These are phyloP conservation scores for Stachybotrys chartarum DNA, from an alignment of 2,329 filamentous ascomycete species.

Conservation along the genomic window DNA sequence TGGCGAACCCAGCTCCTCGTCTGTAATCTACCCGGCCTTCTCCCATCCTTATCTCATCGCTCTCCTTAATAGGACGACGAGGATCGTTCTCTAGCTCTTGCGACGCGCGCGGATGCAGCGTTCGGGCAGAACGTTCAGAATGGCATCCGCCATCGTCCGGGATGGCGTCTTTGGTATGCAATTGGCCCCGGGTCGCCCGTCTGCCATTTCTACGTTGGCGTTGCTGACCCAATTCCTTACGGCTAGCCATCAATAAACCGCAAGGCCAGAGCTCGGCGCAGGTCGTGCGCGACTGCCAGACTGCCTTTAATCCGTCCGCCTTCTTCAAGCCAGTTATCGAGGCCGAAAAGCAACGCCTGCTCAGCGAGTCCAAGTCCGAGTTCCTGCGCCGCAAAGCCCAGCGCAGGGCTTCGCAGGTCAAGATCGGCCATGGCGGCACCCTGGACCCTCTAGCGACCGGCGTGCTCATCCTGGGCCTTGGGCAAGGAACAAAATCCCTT, in stretches of 20 bases:
- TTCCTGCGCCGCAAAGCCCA: constrained; percentile 50
- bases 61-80: not conserved
- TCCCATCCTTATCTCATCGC: not conserved
- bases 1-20: not conserved
- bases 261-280: constrained; percentile 80
- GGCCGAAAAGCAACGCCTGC: constrained; percentile 48
- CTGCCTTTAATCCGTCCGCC: constrained; percentile 71
- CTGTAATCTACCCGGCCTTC: not conserved
- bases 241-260: constrained; percentile 84
- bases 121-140: constrained; percentile 31
- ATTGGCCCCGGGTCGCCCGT: constrained; percentile 3
- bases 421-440: constrained; percentile 94
- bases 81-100: not conserved
- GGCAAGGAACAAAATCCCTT: constrained; percentile 78
- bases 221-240: constrained; percentile 4
- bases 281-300: constrained; percentile 81
- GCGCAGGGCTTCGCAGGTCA: constrained; percentile 63
- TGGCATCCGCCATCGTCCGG: constrained; percentile 45
- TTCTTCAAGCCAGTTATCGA: constrained; percentile 75
- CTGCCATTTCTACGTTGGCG: not conserved
- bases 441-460: constrained; percentile 91
- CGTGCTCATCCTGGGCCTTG: constrained; percentile 82
- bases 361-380: constrained; percentile 51
- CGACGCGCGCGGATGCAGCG: constrained; percentile 21
- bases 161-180: constrained; percentile 52